These are phyloP conservation scores for Anthoceros angustus DNA, from an alignment of 225 moss, liverwort and hornwort genomes.

Conservation along the genomic window DNA sequence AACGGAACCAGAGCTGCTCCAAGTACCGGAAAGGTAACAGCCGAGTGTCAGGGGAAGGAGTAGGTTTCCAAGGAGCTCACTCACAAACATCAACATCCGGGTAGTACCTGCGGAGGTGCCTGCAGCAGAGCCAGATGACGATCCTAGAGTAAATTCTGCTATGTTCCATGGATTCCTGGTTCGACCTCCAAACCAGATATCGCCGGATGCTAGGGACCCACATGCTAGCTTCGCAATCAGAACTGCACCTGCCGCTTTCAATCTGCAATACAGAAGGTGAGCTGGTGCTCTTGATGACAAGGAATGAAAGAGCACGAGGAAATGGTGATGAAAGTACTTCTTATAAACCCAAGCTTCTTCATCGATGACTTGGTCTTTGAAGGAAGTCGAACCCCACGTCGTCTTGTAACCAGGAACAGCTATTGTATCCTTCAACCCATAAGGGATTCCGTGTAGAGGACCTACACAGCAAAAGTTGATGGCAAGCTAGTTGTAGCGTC, in stretches of 20 bases:
- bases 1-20: conserved; percentile 45
- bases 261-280: conserved; percentile 12
- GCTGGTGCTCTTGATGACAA: too few species aligned
- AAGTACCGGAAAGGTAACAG: conserved; percentile 2
- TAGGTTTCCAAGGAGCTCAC: background rate
- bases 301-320: too few species aligned
- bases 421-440: conserved; percentile 45
- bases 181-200: conserved; percentile 48
- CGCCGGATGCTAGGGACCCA: conserved; percentile 45
- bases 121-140: conserved; percentile 48
- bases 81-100: background rate
- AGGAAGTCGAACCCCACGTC: conserved; percentile 39
- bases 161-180: conserved; percentile 67
- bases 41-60: background rate
- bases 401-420: conserved; percentile 54
- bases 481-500: too few species aligned
- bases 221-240: conserved; percentile 40
- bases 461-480: conserved; percentile 15
- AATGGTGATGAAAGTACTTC: conserved; percentile 17
- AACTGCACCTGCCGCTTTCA: conserved; percentile 48
- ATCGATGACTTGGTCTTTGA: conserved; percentile 43
- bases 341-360: conserved; percentile 52
- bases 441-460: conserved; percentile 53
- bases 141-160: conserved; percentile 36
- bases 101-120: conserved; percentile 36